Evolutionary conservation across 768 basidiomycete genomes (phyloP), one percentile per base, ranked within the genome.

Genomic region (Termitomyces sp.): DNA sequence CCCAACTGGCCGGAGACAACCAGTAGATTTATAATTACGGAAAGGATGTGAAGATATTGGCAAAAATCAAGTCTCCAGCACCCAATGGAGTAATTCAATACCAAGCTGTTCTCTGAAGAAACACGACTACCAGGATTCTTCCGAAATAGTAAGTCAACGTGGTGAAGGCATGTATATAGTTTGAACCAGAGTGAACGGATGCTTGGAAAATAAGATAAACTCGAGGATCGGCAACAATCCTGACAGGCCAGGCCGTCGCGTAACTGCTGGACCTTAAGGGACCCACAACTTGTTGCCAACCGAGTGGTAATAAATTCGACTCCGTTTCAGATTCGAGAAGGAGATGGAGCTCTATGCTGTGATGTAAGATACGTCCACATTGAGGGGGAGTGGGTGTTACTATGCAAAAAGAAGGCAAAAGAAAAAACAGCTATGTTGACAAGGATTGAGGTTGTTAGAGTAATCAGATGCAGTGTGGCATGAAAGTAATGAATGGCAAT

Each of bases 321-420:
- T 23, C 12, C 16, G 32, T 42, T 54, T 30, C 30, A 10, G 25
- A 17, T 44, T 25, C 9, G 25, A 17, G 11, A 55, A 55, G 16
- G 14, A 10, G 35, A 50, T 50, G 37, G 34, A n/a, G 25, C 7
- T 65, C 63, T 64, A 67, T 62, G 65, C 57, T 63, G 59, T 58
- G 61, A 58, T 62, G 58, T 63, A 61, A 61, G 53, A 46, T 63
- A 60, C 58, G 62, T 63, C 62, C 65, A 56, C 54, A 51, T 54
- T 64, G 62, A 55, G 32, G 57, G 30, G 37, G 19, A 27, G n/a
- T n/a, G 25, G 48, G 50, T 59, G 61, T 66, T 61, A 64, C 59
- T 68, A 70, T 72, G 70, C 70, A 68, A 68, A 57, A 67, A 64
- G 16, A 37, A 57, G 35, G 39, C 25, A 37, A 21, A 63, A 34